These are phyloP conservation scores for Austroboletus eburneus DNA, from an alignment of 768 basidiomycete species.

Conservation along the genomic window DNA sequence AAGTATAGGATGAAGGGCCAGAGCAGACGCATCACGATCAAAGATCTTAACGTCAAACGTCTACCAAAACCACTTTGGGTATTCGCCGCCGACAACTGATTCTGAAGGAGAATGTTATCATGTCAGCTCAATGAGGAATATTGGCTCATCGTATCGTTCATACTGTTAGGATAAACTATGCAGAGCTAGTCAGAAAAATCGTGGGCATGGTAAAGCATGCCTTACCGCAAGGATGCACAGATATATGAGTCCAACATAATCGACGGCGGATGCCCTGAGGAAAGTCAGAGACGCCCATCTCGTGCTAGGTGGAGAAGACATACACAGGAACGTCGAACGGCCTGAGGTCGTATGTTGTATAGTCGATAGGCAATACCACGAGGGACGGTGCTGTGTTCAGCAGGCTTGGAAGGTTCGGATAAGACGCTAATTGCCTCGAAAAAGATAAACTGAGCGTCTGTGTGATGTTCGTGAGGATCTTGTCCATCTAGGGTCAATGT, in stretches of 20 bases:
- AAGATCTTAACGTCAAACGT: constrained; percentile 34
- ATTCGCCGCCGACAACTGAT: constrained; percentile 32
- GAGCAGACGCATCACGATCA: constrained; percentile 39
- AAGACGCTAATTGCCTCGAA: constrained; percentile 24
- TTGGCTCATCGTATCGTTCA: neutral
- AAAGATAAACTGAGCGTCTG: constrained; percentile 34
- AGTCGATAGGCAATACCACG: constrained; percentile 46
- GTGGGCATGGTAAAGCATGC: neutral
- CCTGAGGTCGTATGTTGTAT: constrained; percentile 43
- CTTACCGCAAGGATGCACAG: constrained; percentile 34
- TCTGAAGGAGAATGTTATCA: constrained; percentile 18
- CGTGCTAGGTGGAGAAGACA: constrained; percentile 14
- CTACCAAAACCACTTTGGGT: constrained; percentile 36
- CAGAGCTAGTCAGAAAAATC: constrained; percentile 1
- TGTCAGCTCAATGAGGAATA: neutral
- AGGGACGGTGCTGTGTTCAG: constrained; percentile 46
- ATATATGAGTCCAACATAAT: constrained; percentile 53
- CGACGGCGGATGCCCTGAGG: constrained; percentile 48
- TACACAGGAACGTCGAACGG: constrained; percentile 61
- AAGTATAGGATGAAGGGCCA: constrained; percentile 41
- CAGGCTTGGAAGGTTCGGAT: constrained; percentile 32
- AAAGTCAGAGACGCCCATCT: neutral
- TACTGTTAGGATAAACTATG: constrained; percentile 29
- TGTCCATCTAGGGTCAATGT: constrained; percentile 28
- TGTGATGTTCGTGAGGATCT: constrained; percentile 37